Evolutionary conservation across 371 early-diverging fungal species (phyloP), one percentile per base, ranked within the genome.

Genomic region (Mortierella sp.): DNA sequence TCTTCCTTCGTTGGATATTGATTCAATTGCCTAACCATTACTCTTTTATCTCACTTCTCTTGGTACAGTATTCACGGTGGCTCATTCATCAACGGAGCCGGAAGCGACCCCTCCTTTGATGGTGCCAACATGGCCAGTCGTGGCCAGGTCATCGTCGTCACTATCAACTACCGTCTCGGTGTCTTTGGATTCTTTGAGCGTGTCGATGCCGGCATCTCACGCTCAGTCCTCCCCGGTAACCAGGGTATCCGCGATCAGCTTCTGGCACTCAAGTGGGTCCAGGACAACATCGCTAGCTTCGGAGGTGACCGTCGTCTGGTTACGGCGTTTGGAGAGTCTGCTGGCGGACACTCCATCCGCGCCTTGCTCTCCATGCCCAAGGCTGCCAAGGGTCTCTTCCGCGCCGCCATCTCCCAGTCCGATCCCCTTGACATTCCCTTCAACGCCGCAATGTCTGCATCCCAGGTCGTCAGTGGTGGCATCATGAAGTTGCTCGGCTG

Each of bases 91-190:
- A 75, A 79, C 44, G 83, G 79, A n/a, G 70, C 73, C 13, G 83
- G 83, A 58, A 76, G 79, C 45, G 83, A 83, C 58, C 83, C 83
- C 41, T 76, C 78, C 44, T 83, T 83, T 67, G 71, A 78, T 63
- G 76, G 76, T 37, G 79, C 79, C 69, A 78, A 78, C 71, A 74
- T 83, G 69, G 79, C 83, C 47, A 68, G 71, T 19, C 80, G 77
- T 40, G 79, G 71, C 14, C 68, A 73, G 41, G 79, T 77, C 53
- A 85, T 86, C 29, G 80, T 89, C 6, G 87, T 89, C 13, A 73
- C 85, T n/a, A 79, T 88, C 78, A 87, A 90, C 73, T 90, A 89
- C 73, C 86, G 90, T 50, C 80, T 90, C 52, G 86, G 85, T 41
- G 65, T 86, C 22, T 83, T 90, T 58, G 90, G 90, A 9, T 89